A percentile compares a stretch with the other conserved stretches of the same genome.
These are phyloP conservation scores for Rhodamnia rubescens DNA, from an alignment of 345 rosid species.

Conservation along the genomic window DNA sequence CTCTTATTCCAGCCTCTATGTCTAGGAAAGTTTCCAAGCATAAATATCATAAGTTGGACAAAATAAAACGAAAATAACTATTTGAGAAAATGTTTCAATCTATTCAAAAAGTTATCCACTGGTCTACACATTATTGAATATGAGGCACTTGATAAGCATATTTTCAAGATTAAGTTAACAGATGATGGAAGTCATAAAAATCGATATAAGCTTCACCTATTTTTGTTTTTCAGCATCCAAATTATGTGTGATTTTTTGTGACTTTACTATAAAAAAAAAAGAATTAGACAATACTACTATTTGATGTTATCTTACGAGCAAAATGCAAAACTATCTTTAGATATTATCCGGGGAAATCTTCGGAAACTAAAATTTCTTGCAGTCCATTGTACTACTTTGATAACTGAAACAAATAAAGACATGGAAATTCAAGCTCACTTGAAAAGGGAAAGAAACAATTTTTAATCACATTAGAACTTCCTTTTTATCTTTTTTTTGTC, in stretches of 20 bases:
- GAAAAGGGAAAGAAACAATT: not conserved
- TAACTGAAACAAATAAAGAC: not conserved
- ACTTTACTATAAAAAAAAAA: not conserved
- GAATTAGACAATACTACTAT: not conserved
- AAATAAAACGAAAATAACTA: not conserved
- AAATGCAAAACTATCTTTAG: not conserved
- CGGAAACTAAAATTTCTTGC: not conserved
- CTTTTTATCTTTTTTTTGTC: too few relatives aligned
- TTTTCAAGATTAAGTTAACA: not conserved
- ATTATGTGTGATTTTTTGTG: not conserved
- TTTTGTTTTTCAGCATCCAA: not conserved
- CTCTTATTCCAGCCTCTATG: not conserved
- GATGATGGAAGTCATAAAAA: not conserved
- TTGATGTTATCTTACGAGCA: not conserved
- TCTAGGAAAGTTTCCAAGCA: not conserved
- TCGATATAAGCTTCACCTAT: not conserved
- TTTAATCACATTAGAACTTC: not conserved
- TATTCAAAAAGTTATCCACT: not conserved
- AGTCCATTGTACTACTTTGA: not conserved
- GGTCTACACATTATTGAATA: not conserved
- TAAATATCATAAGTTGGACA: not conserved
- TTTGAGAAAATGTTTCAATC: not conserved
- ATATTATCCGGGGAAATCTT: not conserved
- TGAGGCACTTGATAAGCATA: not conserved
- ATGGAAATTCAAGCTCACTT: not conserved